Conservation (phyloP, 176 grass and related monocot species). For the bread wheat (Triticum aestivum) region IWGSC_CS_RefSeq_v2.1 NC_057799.1:572833604-572834103, state of each 20-base stretch:
- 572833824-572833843: not conserved
- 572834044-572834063: not conserved
- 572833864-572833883: not conserved
- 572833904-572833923: not conserved
- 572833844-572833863: not conserved
- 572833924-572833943: not conserved
- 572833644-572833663: not conserved
- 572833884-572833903: not conserved
- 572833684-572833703: not conserved
- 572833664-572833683: not conserved
- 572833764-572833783: not conserved
- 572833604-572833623: not conserved
- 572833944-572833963: not conserved
- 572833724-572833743: too few relatives aligned
- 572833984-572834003: not conserved
- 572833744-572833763: not conserved
- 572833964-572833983: not conserved
- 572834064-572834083: not conserved
- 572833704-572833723: not conserved
- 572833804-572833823: not conserved
- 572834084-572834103: not conserved
- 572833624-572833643: not conserved
- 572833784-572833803: not conserved
- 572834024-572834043: not conserved
- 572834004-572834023: not conserved